Evolutionary conservation across 106 monocot genomes (phyloP).

Genomic region (Phalaenopsis aphrodite): DNA sequence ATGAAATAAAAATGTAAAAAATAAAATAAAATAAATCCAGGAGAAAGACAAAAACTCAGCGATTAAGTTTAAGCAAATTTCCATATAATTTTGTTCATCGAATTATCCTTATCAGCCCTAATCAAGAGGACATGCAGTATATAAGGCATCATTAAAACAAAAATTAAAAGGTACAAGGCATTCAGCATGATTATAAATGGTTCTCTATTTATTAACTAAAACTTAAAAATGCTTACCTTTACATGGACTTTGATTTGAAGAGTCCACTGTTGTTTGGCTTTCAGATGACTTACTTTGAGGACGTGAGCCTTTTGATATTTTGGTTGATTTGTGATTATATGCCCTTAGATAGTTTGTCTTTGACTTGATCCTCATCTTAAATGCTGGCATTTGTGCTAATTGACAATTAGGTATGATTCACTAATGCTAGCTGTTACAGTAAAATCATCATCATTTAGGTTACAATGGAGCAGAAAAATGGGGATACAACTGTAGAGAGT

Average conservation of each 20-base stretch:
- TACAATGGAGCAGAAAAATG: not conserved
- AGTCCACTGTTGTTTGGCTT: not conserved
- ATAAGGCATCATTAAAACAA: not conserved
- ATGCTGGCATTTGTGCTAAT: conserved; percentile 8
- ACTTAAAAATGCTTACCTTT: conserved; percentile 1
- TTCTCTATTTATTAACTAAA: not conserved
- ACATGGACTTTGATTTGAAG: not conserved
- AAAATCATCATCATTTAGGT: not conserved
- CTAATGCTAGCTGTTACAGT: not conserved
- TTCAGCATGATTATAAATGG: not conserved
- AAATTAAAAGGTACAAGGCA: not conserved
- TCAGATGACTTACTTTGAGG: conserved; percentile 2
- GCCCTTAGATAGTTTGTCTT: conserved; percentile 1
- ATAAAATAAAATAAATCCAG: too few species aligned
- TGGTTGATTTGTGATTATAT: conserved; percentile 3
- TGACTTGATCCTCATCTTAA: conserved; percentile 9
- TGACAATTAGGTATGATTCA: not conserved
- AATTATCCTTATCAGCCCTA: not conserved
- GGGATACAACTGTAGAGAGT: not conserved
- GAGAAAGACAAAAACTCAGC: not conserved
- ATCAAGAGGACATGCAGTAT: not conserved
- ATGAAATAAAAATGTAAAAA: too few species aligned
- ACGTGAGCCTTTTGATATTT: conserved; percentile 5
- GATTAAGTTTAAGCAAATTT: not conserved
- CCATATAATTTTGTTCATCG: not conserved